Evolutionary conservation across 1,284 basidiomycete species (phyloP).

Genomic region (Ceraceosorus bombacis): DNA sequence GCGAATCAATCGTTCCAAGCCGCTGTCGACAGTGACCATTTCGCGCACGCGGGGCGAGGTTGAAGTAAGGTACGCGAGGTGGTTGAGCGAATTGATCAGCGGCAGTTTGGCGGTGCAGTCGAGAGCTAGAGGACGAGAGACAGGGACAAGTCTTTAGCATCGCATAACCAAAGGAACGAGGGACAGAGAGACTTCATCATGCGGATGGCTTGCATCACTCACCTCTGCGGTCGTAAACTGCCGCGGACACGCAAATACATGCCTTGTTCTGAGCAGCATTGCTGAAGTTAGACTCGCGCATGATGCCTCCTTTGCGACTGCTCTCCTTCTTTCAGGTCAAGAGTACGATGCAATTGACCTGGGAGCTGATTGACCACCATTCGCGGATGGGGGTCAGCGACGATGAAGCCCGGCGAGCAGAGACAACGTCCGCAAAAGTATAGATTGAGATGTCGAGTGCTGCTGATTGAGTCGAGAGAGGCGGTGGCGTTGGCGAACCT

Average conservation of each 20-base stretch:
- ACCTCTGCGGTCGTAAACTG: conserved; percentile 94
- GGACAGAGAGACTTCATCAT: not conserved
- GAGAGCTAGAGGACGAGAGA: conserved; percentile 60
- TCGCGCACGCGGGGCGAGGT: conserved; percentile 96
- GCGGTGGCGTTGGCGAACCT: no score
- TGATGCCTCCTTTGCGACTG: conserved; percentile 51
- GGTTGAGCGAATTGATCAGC: conserved; percentile 90
- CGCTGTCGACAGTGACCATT: conserved; percentile 94
- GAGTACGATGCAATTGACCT: no score
- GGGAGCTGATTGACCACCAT: no score
- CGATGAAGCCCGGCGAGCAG: no score
- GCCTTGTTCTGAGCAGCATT: conserved; percentile 93
- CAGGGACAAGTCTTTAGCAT: conserved; percentile 6
- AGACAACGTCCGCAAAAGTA: no score
- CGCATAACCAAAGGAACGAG: not conserved
- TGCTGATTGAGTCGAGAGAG: no score
- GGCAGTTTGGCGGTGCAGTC: conserved; percentile 85
- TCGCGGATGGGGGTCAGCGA: no score
- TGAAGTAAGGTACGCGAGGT: conserved; percentile 92
- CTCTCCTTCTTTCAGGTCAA: no score
- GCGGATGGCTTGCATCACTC: conserved; percentile 41
- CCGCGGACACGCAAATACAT: conserved; percentile 84
- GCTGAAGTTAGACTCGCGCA: conserved; percentile 95
- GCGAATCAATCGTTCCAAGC: conserved; percentile 86
- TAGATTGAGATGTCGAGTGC: no score